Evolutionary conservation across 371 early-diverging fungal genomes (phyloP).

Genomic region (Syncephalis plumigaleata): DNA sequence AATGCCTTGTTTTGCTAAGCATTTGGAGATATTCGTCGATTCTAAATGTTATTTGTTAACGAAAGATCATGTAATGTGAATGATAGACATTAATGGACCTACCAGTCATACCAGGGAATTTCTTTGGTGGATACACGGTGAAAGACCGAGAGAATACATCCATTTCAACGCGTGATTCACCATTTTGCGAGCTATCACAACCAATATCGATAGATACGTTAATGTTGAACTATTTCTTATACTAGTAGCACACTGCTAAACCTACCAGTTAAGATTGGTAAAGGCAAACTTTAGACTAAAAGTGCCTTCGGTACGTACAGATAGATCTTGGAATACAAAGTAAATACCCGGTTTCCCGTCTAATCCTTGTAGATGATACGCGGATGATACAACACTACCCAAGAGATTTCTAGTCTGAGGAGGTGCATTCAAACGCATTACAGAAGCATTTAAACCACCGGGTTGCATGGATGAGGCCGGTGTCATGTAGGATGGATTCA

Average conservation of each 20-base stretch:
- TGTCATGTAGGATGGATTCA: conserved; percentile 25
- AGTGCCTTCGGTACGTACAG: conserved; percentile 41
- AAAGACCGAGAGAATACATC: conserved; percentile 22
- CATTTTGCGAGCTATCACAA: background rate
- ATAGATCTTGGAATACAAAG: conserved; percentile 55
- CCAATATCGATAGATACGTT: background rate
- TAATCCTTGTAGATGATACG: conserved; percentile 33
- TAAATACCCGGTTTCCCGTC: conserved; percentile 51
- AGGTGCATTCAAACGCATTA: conserved; percentile 18
- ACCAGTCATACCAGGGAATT: conserved; percentile 45
- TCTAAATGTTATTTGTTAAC: conserved; percentile 13
- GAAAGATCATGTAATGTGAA: no score
- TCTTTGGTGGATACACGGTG: conserved; percentile 35
- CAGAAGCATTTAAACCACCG: conserved; percentile 12
- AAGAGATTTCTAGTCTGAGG: conserved; percentile 40
- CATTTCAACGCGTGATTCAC: conserved; percentile 14
- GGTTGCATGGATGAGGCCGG: conserved; percentile 15
- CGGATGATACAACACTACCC: conserved; percentile 51
- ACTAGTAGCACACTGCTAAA: no score
- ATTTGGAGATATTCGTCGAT: conserved; percentile 42
- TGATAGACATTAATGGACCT: conserved; percentile 8
- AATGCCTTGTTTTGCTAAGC: conserved; percentile 50
- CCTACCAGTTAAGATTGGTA: conserved; percentile 3
- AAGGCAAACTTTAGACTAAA: conserved; percentile 45
- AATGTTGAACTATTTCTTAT: no score